phyloP scores from a whole-genome alignment of 108 stramenopile species.

The Skeletonema costatum region DNA sequence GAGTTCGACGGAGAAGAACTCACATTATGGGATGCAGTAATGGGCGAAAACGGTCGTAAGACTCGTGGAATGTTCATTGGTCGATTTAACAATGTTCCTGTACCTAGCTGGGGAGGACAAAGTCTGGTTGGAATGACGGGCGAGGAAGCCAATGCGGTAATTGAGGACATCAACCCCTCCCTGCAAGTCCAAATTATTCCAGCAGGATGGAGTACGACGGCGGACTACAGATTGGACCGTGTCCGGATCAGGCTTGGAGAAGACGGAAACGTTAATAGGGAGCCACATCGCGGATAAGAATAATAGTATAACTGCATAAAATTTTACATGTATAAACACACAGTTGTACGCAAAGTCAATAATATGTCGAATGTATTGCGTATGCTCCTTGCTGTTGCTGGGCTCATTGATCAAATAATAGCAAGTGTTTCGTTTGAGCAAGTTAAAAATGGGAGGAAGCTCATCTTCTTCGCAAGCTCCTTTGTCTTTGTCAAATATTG shows the following conservation, averaged over 20 bases:
- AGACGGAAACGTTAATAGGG: neutral
- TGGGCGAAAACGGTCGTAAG: neutral
- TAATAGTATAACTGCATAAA: neutral
- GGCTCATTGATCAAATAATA: no score
- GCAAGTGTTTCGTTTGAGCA: neutral
- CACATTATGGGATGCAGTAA: neutral
- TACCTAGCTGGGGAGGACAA: neutral
- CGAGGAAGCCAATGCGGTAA: neutral
- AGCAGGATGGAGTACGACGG: neutral
- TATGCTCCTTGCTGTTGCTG: no score
- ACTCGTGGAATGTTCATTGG: neutral
- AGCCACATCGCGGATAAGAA: neutral
- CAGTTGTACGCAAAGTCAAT: no score
- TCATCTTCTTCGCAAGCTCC: no score
- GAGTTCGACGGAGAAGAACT: neutral
- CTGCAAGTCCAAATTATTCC: neutral
- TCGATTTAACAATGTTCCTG: neutral
- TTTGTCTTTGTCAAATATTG: no score
- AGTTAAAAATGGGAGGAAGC: no score
- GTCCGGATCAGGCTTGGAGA: neutral
- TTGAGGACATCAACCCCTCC: neutral
- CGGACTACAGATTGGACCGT: neutral
- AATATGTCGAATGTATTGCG: no score
- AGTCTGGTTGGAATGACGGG: neutral
- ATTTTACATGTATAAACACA: no score